These are phyloP conservation scores for Phycomyces blakesleeanus DNA, from an alignment of 192 early-diverging fungal genomes.

Conservation along the genomic window DNA sequence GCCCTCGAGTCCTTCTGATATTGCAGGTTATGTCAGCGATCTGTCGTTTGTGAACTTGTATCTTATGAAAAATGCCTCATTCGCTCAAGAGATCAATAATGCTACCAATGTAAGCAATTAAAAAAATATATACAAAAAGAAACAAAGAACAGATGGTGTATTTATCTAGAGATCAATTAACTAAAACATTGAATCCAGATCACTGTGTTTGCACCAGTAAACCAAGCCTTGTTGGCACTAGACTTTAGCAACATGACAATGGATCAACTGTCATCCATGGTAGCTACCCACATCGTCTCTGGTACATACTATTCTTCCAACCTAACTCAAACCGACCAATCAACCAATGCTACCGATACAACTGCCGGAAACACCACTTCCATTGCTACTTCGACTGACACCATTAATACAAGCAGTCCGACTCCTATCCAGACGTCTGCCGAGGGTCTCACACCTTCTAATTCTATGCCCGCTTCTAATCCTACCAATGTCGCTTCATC, in stretches of 20 bases:
- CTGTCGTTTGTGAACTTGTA: neutral
- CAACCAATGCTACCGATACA: neutral
- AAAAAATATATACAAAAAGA: neutral
- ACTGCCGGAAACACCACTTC: neutral
- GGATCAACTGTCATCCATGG: neutral
- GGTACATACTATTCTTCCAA: constrained; percentile 10
- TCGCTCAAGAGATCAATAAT: neutral
- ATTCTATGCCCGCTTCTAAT: too few relatives aligned
- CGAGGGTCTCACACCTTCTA: too few relatives aligned
- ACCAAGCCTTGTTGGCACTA: neutral
- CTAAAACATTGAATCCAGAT: too few relatives aligned
- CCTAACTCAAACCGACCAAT: neutral
- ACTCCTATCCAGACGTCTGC: too few relatives aligned
- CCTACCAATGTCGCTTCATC: too few relatives aligned
- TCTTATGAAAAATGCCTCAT: neutral
- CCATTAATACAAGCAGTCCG: neutral
- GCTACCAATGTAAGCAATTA: constrained; percentile 6
- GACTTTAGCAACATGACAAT: constrained; percentile 2
- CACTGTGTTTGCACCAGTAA: constrained; percentile 3
- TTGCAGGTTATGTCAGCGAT: neutral
- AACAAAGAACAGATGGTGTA: too few relatives aligned
- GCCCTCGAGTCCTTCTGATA: neutral
- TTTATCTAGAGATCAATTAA: too few relatives aligned
- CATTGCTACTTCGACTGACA: neutral
- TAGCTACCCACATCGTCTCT: neutral